Evolutionary conservation across 345 rosid species (phyloP), one percentile per base, ranked within the genome.

Genomic region (Moricandia moricandioides): DNA sequence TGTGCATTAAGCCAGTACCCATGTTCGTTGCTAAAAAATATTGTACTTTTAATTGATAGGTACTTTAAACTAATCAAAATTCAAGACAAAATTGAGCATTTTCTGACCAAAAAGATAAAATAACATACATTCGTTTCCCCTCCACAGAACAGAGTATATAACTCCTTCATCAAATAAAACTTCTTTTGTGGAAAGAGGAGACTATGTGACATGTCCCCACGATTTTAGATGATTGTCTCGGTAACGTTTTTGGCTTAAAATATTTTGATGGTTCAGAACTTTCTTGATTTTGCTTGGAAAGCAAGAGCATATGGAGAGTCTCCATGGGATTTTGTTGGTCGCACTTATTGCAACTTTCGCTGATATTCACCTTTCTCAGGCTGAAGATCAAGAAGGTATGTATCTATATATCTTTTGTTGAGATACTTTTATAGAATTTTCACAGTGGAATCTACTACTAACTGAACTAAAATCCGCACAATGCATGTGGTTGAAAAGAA

Each of bases 321-420:
- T 9, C 29, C n/a, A 14, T 40, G n/a, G 2, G 40, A 0, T 62
- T 62, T 52, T 69, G 70, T 62, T 75, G 24, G 62, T 69, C 1
- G 51, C 67, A 24, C 11, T 77, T n/a, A 17, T 69, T 6, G 37
- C 26, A 33, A 4, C 29, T 14, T 75, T 73, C 8, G 31, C 60
- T 45, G 37, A 61, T 0, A 7, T 57, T 52, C 14, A 17, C 69
- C 1, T 61, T 16, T 65, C 21, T 73, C 78, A 63, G 8, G 81
- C 82, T 35, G 77, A 82, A 67, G 79, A 70, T 67, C 70, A 66
- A 49, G 68, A 81, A 82, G 84, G 88, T 80, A 65, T 7, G 65
- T 33, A 39, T 68, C 56, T 9, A 60, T 51, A 31, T 29, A 29
- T 29, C 5, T 29, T 49, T 14, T 45, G 30, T 65, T 66, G 40